Evolutionary conservation across 139 green algal genomes (phyloP), one percentile per base, ranked within the genome.

Genomic region (Raphidocelis subcapitata): DNA sequence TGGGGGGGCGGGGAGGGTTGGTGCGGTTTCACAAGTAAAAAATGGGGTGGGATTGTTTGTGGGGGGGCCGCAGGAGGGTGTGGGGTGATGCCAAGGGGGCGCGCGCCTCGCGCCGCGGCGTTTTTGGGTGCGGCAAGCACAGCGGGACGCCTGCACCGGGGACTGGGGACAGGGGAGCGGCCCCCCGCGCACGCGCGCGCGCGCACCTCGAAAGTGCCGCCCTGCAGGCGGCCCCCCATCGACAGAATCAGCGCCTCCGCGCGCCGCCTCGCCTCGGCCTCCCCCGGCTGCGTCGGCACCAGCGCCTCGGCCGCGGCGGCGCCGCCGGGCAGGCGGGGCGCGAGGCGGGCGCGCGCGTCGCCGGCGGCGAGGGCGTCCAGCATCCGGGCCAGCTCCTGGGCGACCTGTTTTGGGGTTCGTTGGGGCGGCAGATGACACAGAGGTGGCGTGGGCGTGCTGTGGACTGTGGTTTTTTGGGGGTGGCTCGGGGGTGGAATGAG

Each of bases 371-470:
- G 55, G 15, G 88, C 86, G 47, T 96, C 91, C 14, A 96, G 47
- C 59, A 96, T 85, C 2, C 82, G 77, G 1, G 85, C 85, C 10
- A 93, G 46, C 80, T 97, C 91, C n/a, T 55, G 66, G 24, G 84
- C 86, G n/a, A 96, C 59, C 14, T 79, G 81, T 36, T 74, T 68
- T 12, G 46, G 62, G 41, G 8, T 49, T 49, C 8, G 12, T 12
- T 12, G 41, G 8, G 41, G 8, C 41, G 41, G n/a, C n/a, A n/a
- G n/a, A n/a, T n/a, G n/a, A n/a, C n/a, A n/a, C n/a, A n/a, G n/a
- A n/a, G n/a, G n/a, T n/a, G n/a, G n/a, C n/a, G n/a, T n/a, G n/a
- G n/a, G n/a, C n/a, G n/a, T n/a, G n/a, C n/a, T n/a, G n/a, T n/a
- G n/a, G n/a, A n/a, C n/a, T n/a, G n/a, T n/a, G n/a, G n/a, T n/a